These are phyloP conservation scores for Phytomonas serpens DNA, from an alignment of 208 protist genomes.

Conservation along the genomic window DNA sequence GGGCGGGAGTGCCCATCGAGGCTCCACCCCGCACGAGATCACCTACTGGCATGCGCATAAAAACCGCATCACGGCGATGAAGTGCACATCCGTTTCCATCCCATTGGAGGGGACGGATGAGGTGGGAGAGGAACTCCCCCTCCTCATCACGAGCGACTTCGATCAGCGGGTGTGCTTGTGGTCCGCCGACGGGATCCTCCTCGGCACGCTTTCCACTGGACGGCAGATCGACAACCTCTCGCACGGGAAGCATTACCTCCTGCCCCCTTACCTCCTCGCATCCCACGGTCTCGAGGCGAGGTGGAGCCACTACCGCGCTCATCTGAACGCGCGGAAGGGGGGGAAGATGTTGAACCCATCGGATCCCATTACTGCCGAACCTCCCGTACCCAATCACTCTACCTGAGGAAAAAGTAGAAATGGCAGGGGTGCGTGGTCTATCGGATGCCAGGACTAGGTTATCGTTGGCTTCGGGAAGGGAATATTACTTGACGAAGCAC, in stretches of 20 bases:
- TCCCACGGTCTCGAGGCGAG: background rate
- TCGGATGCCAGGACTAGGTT: background rate
- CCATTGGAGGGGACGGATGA: background rate
- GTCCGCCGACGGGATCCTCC: slow-evolving; percentile 28
- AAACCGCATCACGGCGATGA: slow-evolving; percentile 21
- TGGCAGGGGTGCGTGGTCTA: background rate
- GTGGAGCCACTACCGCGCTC: slow-evolving; percentile 20
- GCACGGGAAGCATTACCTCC: slow-evolving; percentile 24
- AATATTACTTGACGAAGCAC: background rate
- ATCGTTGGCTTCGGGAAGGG: background rate
- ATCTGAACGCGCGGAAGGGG: slow-evolving; percentile 13
- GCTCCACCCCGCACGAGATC: slow-evolving; percentile 20
- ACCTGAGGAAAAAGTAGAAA: background rate
- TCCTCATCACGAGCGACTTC: slow-evolving; percentile 25
- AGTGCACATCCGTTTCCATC: slow-evolving; percentile 10
- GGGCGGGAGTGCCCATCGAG: background rate
- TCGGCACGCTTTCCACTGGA: slow-evolving; percentile 37
- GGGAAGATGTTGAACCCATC: background rate
- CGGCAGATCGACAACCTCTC: slow-evolving; percentile 28
- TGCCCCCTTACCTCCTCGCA: slow-evolving; percentile 21
- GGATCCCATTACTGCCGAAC: background rate
- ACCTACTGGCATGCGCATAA: slow-evolving; percentile 23
- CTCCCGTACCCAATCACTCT: background rate
- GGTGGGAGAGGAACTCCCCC: slow-evolving; percentile 10
- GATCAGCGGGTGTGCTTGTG: slow-evolving; percentile 27